phyloP scores from a whole-genome alignment of 225 moss, liverwort and hornwort genomes.

The Polytrichum commune region DNA sequence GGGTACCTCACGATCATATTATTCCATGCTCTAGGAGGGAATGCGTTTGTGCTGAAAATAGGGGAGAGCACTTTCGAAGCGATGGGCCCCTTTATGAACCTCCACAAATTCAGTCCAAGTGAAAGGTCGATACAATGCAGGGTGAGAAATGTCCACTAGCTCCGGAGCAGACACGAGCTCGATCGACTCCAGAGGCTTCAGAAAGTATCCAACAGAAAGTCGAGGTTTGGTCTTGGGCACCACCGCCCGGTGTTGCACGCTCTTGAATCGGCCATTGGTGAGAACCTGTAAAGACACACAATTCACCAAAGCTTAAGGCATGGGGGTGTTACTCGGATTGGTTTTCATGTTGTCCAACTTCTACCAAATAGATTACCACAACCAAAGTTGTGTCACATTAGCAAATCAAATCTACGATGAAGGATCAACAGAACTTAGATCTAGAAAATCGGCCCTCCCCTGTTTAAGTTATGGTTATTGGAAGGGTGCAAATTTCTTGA shows the following conservation, averaged over 20 bases:
- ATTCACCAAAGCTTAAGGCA: too few relatives aligned
- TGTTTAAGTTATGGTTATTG: too few relatives aligned
- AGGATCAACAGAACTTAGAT: too few relatives aligned
- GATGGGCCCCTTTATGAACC: background rate
- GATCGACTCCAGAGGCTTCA: conserved; percentile 11
- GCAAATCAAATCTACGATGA: too few relatives aligned
- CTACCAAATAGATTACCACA: too few relatives aligned
- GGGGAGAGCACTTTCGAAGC: conserved; percentile 19
- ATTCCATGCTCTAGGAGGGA: too few relatives aligned
- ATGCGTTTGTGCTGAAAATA: conserved; percentile 8
- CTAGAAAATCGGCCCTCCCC: too few relatives aligned
- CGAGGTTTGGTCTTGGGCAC: conserved; percentile 19
- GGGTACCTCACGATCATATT: too few relatives aligned
- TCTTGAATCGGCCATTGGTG: conserved; percentile 40
- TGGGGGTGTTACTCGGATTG: too few relatives aligned
- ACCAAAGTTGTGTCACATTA: too few relatives aligned
- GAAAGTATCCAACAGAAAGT: conserved; percentile 36
- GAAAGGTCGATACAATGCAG: conserved; percentile 35
- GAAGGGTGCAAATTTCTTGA: too few relatives aligned
- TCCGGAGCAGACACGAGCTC: conserved; percentile 17
- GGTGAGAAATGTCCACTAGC: conserved; percentile 19
- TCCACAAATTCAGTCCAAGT: conserved; percentile 37
- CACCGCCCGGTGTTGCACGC: conserved; percentile 36
- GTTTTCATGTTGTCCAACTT: too few relatives aligned
- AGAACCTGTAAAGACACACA: conserved; percentile 19